These are phyloP conservation scores for Phaseolus coccineus DNA, from an alignment of 331 rosid species.

Conservation along the genomic window DNA sequence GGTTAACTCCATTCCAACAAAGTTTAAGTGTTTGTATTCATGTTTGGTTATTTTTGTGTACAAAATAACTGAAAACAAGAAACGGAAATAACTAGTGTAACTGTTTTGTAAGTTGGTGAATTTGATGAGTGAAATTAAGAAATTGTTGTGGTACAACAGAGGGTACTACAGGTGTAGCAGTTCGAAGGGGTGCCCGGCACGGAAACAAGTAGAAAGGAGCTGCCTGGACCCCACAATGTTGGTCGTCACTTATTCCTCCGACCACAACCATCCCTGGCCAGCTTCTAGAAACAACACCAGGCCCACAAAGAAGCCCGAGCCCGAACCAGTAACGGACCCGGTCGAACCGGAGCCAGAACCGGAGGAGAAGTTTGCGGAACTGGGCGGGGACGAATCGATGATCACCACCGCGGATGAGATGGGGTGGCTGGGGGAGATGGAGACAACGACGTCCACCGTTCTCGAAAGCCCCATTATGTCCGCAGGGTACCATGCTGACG, in stretches of 20 bases:
- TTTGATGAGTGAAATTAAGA: background rate
- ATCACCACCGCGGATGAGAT: constrained; percentile 55
- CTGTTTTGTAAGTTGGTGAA: background rate
- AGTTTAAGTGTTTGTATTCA: background rate
- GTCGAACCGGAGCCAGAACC: constrained; percentile 42
- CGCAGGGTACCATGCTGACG: constrained; percentile 47
- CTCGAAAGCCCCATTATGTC: constrained; percentile 71
- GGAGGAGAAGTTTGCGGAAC: constrained; percentile 54
- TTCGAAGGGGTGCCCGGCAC: constrained; percentile 94
- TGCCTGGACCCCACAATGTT: constrained; percentile 86
- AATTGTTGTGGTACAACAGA: constrained; percentile 59
- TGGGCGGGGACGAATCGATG: constrained; percentile 47
- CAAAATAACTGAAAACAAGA: background rate
- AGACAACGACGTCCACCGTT: constrained; percentile 56
- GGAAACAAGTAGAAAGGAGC: constrained; percentile 94
- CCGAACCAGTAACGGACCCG: background rate
- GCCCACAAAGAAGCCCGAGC: constrained; percentile 38
- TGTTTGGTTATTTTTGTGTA: background rate
- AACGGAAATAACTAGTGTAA: background rate
- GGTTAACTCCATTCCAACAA: constrained; percentile 48
- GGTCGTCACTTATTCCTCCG: constrained; percentile 81
- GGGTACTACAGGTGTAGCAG: constrained; percentile 97
- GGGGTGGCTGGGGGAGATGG: constrained; percentile 80
- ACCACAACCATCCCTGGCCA: constrained; percentile 96
- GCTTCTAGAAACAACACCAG: constrained; percentile 56